These are phyloP conservation scores for Skeletonema costatum DNA, from an alignment of 108 stramenopile species.

Conservation along the genomic window DNA sequence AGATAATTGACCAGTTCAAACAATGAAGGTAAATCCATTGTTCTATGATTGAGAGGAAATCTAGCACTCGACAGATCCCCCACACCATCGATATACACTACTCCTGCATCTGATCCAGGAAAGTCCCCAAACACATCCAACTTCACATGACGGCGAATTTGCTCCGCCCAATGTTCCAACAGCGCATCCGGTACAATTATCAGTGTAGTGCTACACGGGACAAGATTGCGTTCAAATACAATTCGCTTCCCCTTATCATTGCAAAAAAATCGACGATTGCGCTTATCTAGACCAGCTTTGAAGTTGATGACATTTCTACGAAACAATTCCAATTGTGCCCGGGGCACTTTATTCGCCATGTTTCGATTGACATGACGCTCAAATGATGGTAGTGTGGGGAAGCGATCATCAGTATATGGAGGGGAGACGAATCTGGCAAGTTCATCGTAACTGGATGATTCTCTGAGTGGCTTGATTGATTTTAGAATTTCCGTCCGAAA, in stretches of 20 bases:
- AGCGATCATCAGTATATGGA: conserved; percentile 35
- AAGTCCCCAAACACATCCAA: conserved; percentile 43
- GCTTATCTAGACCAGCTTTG: conserved; percentile 53
- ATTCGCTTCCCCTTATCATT: conserved; percentile 37
- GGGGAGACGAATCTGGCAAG: conserved; percentile 22
- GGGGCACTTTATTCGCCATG: background rate
- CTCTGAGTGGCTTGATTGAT: conserved; percentile 31
- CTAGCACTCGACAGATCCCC: conserved; percentile 57
- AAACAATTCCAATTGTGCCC: conserved; percentile 33
- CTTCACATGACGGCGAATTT: conserved; percentile 61
- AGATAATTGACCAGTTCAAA: conserved; percentile 34
- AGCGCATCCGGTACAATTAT: conserved; percentile 78
- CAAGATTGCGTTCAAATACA: conserved; percentile 55
- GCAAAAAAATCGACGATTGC: conserved; percentile 39
- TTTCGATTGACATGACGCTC: conserved; percentile 33
- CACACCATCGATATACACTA: conserved; percentile 58
- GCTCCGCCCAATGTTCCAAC: conserved; percentile 79
- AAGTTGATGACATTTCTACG: conserved; percentile 41
- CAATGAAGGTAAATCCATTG: conserved; percentile 27
- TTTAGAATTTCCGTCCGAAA: conserved; percentile 31
- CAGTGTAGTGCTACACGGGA: conserved; percentile 62
- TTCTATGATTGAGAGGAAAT: conserved; percentile 29
- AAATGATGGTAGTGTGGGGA: conserved; percentile 40
- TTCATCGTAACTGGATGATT: background rate
- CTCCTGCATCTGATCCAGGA: conserved; percentile 23